These are phyloP conservation scores for Starmerella khaoyaiensis DNA, from an alignment of 805 yeast species.

Conservation along the genomic window DNA sequence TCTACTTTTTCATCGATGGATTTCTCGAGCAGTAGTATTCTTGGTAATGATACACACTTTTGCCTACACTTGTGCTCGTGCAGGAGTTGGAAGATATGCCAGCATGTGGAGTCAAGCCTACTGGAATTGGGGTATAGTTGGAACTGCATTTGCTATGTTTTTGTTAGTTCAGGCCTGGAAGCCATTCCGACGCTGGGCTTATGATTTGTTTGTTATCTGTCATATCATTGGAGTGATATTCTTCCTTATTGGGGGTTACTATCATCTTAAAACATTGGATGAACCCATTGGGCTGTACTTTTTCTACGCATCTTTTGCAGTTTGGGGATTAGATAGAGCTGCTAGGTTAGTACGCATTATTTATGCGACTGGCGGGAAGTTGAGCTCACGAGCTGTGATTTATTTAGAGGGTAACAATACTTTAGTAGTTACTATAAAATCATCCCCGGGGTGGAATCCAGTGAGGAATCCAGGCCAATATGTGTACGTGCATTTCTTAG, in stretches of 20 bases:
- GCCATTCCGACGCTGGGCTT: conserved; percentile 38
- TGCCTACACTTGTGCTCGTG: conserved; percentile 17
- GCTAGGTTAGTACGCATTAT: conserved; percentile 41
- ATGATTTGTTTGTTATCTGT: conserved; percentile 43
- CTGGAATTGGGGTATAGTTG: conserved; percentile 22
- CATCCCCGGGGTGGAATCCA: conserved; percentile 38
- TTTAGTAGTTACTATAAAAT: conserved; percentile 22
- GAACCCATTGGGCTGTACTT: conserved; percentile 24
- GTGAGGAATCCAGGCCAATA: conserved; percentile 39
- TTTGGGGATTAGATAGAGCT: conserved; percentile 61
- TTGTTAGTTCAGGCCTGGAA: conserved; percentile 37
- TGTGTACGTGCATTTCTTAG: conserved; percentile 40
- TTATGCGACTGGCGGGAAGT: no score
- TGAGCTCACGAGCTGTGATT: conserved; percentile 11
- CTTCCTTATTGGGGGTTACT: conserved; percentile 41
- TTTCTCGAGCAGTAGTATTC: conserved; percentile 21
- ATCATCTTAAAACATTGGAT: conserved; percentile 30
- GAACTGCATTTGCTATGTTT: conserved; percentile 29
- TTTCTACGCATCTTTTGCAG: conserved; percentile 41
- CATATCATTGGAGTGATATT: conserved; percentile 42
- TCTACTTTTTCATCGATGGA: conserved; percentile 40
- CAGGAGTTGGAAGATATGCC: conserved; percentile 10
- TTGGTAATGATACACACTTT: conserved; percentile 22
- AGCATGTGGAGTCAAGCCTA: conserved; percentile 12
- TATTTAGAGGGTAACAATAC: conserved; percentile 13